phyloP scores from a whole-genome alignment of 1,139 yeast genomes.

The Kodamaea fungicola region DNA sequence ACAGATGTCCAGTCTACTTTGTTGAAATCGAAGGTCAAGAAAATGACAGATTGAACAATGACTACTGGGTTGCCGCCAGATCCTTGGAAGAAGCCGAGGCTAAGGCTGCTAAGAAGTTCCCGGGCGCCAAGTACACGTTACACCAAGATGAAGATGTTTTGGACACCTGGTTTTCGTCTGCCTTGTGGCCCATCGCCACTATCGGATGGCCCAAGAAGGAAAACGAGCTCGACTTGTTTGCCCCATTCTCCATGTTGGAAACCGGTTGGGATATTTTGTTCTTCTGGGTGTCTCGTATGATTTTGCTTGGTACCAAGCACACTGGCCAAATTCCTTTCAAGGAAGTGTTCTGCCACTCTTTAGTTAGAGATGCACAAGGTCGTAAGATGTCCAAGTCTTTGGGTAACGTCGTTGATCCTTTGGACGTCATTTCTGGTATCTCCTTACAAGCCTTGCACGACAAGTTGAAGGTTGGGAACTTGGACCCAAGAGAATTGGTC shows the following conservation, averaged over 20 bases:
- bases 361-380: conserved; percentile 98
- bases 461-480: conserved; percentile 74
- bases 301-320: conserved; percentile 82
- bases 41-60: conserved; percentile 59
- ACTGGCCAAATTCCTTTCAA: conserved; percentile 91
- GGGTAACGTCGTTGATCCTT: conserved; percentile 95
- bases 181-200: conserved; percentile 96
- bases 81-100: conserved; percentile 73
- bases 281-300: conserved; percentile 99
- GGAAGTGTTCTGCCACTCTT: conserved; percentile 97
- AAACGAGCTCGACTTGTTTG: conserved; percentile 70
- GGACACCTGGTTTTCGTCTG: conserved; percentile 98
- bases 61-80: conserved; percentile 92
- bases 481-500: conserved; percentile 84
- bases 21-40: conserved; percentile 72
- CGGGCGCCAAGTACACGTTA: conserved; percentile 65
- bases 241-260: conserved; percentile 91
- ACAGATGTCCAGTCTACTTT: conserved; percentile 95
- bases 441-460: conserved; percentile 76
- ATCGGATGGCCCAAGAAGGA: conserved; percentile 92
- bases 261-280: conserved; percentile 99
- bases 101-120: conserved; percentile 74
- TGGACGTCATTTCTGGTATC: conserved; percentile 89
- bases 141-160: conserved; percentile 97
- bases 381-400: conserved; percentile 97